phyloP scores from a whole-genome alignment of 805 yeast genomes.

The Ogataea paraovalis region DNA sequence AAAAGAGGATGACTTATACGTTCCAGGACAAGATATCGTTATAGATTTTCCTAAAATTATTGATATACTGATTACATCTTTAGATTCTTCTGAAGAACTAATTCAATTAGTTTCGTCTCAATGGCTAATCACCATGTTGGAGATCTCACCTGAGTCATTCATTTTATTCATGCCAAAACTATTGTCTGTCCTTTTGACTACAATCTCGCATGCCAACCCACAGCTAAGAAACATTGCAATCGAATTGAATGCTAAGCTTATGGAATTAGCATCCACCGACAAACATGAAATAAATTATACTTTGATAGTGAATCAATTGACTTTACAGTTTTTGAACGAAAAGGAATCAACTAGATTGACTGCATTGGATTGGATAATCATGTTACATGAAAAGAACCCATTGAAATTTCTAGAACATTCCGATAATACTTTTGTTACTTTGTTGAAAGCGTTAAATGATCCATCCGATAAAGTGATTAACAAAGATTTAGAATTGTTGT shows the following conservation, averaged over 20 bases:
- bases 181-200: conserved; percentile 60
- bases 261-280: conserved; percentile 42
- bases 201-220: conserved; percentile 51
- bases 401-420: conserved; percentile 49
- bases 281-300: conserved; percentile 41
- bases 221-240: conserved; percentile 51
- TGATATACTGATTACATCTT: conserved; percentile 74
- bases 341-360: conserved; percentile 81
- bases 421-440: conserved; percentile 68
- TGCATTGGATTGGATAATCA: conserved; percentile 83
- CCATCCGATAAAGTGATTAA: conserved; percentile 76
- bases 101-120: conserved; percentile 74
- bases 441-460: conserved; percentile 64
- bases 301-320: conserved; percentile 65
- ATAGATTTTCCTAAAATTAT: conserved; percentile 78
- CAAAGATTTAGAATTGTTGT: conserved; percentile 65
- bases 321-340: conserved; percentile 66
- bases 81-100: conserved; percentile 69
- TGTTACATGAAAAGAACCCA: conserved; percentile 71
- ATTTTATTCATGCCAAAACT: conserved; percentile 71
- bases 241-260: conserved; percentile 52
- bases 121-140: conserved; percentile 76
- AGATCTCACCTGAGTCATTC: conserved; percentile 72
- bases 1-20: conserved; percentile 52
- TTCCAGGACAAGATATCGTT: conserved; percentile 77